Evolutionary conservation across 2,329 filamentous ascomycete species (phyloP), one percentile per base, ranked within the genome.

Genomic region (Phoma herbarum): DNA sequence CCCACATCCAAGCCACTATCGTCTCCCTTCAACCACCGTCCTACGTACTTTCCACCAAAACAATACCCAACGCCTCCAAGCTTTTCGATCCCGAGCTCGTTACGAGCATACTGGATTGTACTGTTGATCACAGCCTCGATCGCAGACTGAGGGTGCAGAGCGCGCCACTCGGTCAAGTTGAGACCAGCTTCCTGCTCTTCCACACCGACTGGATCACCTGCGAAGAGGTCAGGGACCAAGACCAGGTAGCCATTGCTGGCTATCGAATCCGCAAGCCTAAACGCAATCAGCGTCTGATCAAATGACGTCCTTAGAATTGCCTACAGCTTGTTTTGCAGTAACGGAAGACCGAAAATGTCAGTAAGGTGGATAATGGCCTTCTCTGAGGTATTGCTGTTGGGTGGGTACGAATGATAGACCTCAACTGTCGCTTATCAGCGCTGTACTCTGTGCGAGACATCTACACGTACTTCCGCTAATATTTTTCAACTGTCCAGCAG

Each of bases 31-130:
- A 85, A 82, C 79, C 88, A 88, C 26, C 90, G 86, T 45, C 84
- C 81, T 25, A 91, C 86, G 74, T 90, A 93, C 85, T 90, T 91
- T 54, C 84, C 90, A 45, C 90, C 90, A 64, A 92, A 90, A 77
- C 90, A 92, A 78, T 92, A 92, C 0, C 90, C 90, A 0, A 88
- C 84, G 11, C 81, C 84, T 3, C 85, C 90, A 35, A 92, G 77
- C 64, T 83, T 85, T 69, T 83, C 84, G 45, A 84, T 64, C 2
- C 63, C 62, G 16, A 72, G 79, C 74, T 92, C 88, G 51, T 82
- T 79, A 58, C 83, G 83, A 47, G 91, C 73, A 56, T 85, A 83
- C 72, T 85, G 84, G 66, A 90, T 82, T 46, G 80, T 81, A 50
- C 75, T 75, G 25, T 78, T 77, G 53, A 86, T 77, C 52, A 85